Conservation (phyloP, 768 basidiomycete genomes). For the Nidularia sp. region DNA sequence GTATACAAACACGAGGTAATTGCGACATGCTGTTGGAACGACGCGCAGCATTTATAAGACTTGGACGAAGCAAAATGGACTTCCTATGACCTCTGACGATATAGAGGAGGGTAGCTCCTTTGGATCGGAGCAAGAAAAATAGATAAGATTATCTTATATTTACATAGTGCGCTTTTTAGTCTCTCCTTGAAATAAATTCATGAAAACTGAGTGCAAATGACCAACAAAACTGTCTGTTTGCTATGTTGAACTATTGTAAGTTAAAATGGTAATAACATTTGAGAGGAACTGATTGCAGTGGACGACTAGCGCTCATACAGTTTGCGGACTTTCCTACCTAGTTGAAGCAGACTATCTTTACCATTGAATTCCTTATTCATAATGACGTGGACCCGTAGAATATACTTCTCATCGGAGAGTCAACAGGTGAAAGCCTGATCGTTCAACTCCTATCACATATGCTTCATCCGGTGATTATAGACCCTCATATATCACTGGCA, state of each 20-base stretch:
- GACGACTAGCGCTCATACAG: background rate
- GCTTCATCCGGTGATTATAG: background rate
- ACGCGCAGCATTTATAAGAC: slow-evolving; percentile 10
- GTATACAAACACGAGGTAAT: background rate
- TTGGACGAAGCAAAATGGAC: slow-evolving; percentile 7
- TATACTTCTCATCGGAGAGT: background rate
- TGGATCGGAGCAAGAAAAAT: slow-evolving; percentile 20
- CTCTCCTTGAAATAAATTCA: slow-evolving; percentile 10
- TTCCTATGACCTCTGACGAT: slow-evolving; percentile 14
- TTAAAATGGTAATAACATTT: background rate
- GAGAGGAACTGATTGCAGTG: background rate
- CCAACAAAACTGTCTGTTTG: slow-evolving; percentile 9
- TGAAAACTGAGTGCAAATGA: slow-evolving; percentile 11
- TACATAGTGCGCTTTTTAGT: slow-evolving; percentile 11
- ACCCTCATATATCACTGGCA: background rate
- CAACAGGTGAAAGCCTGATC: background rate
- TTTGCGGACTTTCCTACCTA: background rate
- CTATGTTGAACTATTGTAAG: slow-evolving; percentile 15
- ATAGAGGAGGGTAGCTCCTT: slow-evolving; percentile 15
- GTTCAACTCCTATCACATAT: background rate
- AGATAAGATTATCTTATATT: slow-evolving; percentile 17
- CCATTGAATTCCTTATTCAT: background rate
- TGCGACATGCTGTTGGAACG: slow-evolving; percentile 6
- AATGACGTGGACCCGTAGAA: background rate
- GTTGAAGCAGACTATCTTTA: background rate